Percentiles rank a stretch among this genome's conserved stretches.
phyloP scores from a whole-genome alignment of 306 rosid species.

The Casuarina glauca region DNA sequence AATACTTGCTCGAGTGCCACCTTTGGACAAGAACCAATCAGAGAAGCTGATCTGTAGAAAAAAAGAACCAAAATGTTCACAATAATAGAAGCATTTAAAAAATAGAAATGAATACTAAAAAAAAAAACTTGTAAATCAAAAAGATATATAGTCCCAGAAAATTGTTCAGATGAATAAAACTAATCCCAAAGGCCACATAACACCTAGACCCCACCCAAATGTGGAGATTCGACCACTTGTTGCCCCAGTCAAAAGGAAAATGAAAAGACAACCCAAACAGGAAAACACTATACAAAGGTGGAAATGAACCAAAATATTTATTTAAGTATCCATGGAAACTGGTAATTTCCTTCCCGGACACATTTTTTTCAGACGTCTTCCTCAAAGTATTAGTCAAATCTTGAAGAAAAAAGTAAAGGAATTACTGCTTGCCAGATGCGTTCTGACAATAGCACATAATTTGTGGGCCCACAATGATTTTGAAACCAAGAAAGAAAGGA shows the following conservation, averaged over 20 bases:
- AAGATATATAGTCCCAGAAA: background rate
- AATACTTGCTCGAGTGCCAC: conserved; percentile 92
- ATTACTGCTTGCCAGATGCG: background rate
- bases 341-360: background rate
- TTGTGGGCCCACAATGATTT: background rate
- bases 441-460: background rate
- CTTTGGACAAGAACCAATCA: conserved; percentile 97
- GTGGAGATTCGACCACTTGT: background rate
- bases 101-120: background rate
- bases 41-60: conserved; percentile 86
- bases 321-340: conserved; percentile 1
- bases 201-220: background rate
- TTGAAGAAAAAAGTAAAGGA: background rate
- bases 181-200: conserved; percentile 10
- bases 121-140: conserved; percentile 1
- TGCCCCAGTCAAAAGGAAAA: background rate
- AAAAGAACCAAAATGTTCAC: conserved; percentile 18
- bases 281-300: background rate
- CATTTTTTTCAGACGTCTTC: background rate
- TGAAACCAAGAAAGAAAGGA: background rate
- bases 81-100: conserved; percentile 21
- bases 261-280: background rate
- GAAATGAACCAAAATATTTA: background rate
- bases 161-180: conserved; percentile 6
- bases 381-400: background rate